Conservation (phyloP, 2,329 filamentous ascomycete genomes). For the Botryotinia calthae region DNA sequence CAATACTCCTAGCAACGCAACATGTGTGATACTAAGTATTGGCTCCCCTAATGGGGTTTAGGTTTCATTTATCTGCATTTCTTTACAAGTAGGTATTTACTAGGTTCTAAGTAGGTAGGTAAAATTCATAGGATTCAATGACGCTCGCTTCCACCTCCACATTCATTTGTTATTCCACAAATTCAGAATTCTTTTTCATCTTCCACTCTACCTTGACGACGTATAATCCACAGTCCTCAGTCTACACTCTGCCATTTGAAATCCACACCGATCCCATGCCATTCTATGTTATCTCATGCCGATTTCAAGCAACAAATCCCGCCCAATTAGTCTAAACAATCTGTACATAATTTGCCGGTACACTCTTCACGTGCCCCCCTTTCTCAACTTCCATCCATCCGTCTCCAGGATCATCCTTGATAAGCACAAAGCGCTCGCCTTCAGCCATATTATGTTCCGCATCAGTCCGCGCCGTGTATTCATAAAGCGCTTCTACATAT, state of each 20-base stretch:
- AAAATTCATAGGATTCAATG: not conserved
- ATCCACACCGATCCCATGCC: not conserved
- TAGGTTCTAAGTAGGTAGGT: not conserved
- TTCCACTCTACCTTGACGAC: not conserved
- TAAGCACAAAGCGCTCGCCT: conserved; percentile 86
- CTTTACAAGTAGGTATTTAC: not conserved
- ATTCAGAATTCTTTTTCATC: not conserved
- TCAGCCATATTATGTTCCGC: conserved; percentile 87
- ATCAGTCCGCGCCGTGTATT: conserved; percentile 82
- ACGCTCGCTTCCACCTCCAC: not conserved
- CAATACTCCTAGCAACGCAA: not conserved
- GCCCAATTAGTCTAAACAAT: conserved; percentile 35
- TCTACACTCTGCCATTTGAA: not conserved
- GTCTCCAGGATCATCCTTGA: conserved; percentile 84
- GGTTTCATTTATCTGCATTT: not conserved
- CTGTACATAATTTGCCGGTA: conserved; percentile 91
- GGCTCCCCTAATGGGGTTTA: not conserved
- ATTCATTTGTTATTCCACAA: not conserved
- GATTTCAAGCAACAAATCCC: not conserved
- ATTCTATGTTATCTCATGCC: not conserved
- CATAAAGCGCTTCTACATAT: conserved; percentile 91
- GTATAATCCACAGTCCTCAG: not conserved
- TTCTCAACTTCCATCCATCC: conserved; percentile 98
- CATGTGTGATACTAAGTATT: not conserved
- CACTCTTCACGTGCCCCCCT: conserved; percentile 79